Conservation (phyloP, 306 rosid genomes). For the Quercus alba region DNA sequence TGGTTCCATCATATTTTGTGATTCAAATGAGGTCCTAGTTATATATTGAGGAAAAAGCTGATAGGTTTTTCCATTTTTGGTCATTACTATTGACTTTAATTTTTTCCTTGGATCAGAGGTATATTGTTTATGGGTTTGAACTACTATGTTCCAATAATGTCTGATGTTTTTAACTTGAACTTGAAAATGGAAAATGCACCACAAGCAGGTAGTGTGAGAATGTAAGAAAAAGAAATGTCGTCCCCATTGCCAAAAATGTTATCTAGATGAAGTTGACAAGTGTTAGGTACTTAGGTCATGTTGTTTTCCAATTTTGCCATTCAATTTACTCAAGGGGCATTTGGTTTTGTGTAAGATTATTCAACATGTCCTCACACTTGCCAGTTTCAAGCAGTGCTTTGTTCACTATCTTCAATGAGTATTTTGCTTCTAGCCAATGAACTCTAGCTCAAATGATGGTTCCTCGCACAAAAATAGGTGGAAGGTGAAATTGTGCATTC, state of each 20-base stretch:
- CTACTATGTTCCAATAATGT: background rate
- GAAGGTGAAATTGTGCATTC: no score
- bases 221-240: background rate
- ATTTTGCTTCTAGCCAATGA: background rate
- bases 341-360: background rate
- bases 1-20: conserved; percentile 4
- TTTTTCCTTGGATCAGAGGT: background rate
- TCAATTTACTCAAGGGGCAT: background rate
- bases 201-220: background rate
- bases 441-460: background rate
- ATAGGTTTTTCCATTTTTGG: background rate
- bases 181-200: background rate
- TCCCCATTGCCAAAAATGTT: background rate
- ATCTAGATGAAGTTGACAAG: background rate
- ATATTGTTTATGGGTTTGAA: background rate
- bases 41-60: background rate
- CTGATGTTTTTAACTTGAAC: background rate
- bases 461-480: no score
- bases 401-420: background rate
- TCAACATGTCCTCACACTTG: background rate
- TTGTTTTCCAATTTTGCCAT: background rate
- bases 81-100: background rate
- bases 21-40: background rate
- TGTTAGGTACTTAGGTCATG: background rate
- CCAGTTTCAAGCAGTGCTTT: background rate